Evolutionary conservation across 176 grass and related monocot genomes (phyloP), one percentile per base, ranked within the genome.

Genomic region (Poa annua): DNA sequence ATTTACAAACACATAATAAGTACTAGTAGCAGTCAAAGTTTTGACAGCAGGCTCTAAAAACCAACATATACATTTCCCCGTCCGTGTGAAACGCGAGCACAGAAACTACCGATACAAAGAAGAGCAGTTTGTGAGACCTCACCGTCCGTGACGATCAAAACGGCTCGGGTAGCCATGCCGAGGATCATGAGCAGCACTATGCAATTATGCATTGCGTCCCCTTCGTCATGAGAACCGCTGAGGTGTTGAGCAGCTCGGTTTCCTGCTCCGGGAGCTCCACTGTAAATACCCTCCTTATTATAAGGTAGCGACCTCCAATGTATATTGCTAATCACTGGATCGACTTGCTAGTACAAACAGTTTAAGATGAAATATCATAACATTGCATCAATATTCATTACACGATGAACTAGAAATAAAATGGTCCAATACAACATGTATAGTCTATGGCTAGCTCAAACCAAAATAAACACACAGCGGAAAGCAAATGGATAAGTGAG

Each of bases 61-160:
- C 32, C 6, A 33, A 16, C 60, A 63, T 26, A 2, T 2, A 63
- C 12, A 63, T 32, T 32, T 29, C 29, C 29, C 29, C 29, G 24
- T 24, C 1, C 2, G 26, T 29, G 21, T 22, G 11, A 33, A 34
- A 0, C 34, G 2, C 2, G 12, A 15, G 15, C 13, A 34, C 2
- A 65, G 29, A 65, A 34, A 65, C 12, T 34, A 16, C 13, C 60
- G 7, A 29, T 5, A 65, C 61, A 6, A 65, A 34, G 61, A 65
- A 34, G 61, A 15, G 34, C 12, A 32, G 2, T 60, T 49, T 67
- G 59, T 21, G 29, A 71, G 21, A 14, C 20, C 88, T 85, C 19
- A 89, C 83, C 71, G 25, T 89, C 88, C 0, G 42, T 51, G 54
- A 81, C 67, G 19, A 44, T 49, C 20, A 56, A 66, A 48, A 36